phyloP scores from a whole-genome alignment of 352 stramenopile species.

The Phytophthora chlamydospora region DNA sequence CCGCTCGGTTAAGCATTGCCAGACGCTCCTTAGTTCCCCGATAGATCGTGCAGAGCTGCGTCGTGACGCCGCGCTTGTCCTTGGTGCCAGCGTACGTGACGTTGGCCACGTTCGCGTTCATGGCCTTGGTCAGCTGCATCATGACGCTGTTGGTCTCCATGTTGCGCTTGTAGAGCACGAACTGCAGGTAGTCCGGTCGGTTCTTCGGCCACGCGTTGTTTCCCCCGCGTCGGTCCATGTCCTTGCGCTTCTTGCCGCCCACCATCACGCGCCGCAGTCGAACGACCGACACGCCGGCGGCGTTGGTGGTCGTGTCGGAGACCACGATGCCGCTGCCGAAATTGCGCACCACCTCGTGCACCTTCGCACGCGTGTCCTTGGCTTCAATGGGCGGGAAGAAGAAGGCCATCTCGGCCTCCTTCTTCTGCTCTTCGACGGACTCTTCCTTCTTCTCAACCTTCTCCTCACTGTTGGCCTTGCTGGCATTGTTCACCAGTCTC shows the following conservation, averaged over 20 bases:
- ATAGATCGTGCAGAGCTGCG: conserved; percentile 94
- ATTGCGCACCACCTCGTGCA: conserved; percentile 88
- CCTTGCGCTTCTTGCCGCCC: conserved; percentile 85
- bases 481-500: conserved; percentile 23
- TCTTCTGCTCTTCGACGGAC: neutral
- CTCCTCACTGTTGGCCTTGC: conserved; percentile 22
- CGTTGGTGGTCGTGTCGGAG: conserved; percentile 88
- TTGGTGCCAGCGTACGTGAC: conserved; percentile 97
- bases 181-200: conserved; percentile 91
- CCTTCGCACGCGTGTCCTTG: conserved; percentile 83
- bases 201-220: conserved; percentile 59
- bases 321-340: conserved; percentile 70
- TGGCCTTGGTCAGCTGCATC: conserved; percentile 76
- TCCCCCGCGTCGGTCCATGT: conserved; percentile 64
- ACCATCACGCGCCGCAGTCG: conserved; percentile 86
- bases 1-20: conserved; percentile 76
- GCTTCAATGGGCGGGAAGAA: conserved; percentile 77
- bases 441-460: conserved; percentile 6
- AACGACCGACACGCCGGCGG: conserved; percentile 59
- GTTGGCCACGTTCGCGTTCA: conserved; percentile 69
- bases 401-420: conserved; percentile 45
- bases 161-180: conserved; percentile 98
- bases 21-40: conserved; percentile 78
- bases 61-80: conserved; percentile 96
- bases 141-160: conserved; percentile 93